Evolutionary conservation across 176 grass and related monocot genomes (phyloP), one percentile per base, ranked within the genome.

Genomic region (Oryza officinalis): DNA sequence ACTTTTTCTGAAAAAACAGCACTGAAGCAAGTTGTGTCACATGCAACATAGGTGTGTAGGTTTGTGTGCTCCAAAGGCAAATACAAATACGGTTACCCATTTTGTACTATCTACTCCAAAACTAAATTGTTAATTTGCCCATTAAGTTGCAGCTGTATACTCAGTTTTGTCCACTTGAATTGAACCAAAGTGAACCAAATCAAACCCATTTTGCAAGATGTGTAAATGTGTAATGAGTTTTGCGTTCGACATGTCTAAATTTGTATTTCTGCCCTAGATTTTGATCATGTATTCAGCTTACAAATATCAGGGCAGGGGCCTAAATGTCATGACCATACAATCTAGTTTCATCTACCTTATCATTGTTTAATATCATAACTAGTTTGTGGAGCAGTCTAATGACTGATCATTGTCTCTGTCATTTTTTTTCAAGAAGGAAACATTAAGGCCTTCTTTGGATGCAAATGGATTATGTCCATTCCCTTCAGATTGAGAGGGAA

Each of bases 131-230:
- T 71, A 13, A 14, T 26, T 23, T 25, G 13, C n/a, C 23, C 69
- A 44, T 71, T 26, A 71, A 27, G 38, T 40, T 72, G 40, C 23
- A 72, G 13, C 23, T 45, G 40, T 82, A 31, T 11, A 22, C 37
- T 61, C 68, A 72, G 18, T 20, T 71, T 20, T 38, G 67, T 60
- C 31, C 22, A 26, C 46, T 80, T 70, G 65, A 81, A 27, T 80
- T 70, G 45, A 81, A 27, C 28, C 18, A 46, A 79, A 65, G 3
- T 52, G 26, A 10, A 31, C 40, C 3, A 72, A 82, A 63, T 32
- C 15, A 32, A 72, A 45, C 70, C 70, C 6, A 50, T 74, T 30
- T 50, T 31, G 6, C 25, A 30, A 30, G 46, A 27, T 14, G 8
- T 38, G 37, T 38, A 38, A 38, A 50, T 50, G 26, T 15, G 70